Base-by-base conservation (phyloP, 805 yeast genomes). In the Wickerhamiella musiphila region DNA sequence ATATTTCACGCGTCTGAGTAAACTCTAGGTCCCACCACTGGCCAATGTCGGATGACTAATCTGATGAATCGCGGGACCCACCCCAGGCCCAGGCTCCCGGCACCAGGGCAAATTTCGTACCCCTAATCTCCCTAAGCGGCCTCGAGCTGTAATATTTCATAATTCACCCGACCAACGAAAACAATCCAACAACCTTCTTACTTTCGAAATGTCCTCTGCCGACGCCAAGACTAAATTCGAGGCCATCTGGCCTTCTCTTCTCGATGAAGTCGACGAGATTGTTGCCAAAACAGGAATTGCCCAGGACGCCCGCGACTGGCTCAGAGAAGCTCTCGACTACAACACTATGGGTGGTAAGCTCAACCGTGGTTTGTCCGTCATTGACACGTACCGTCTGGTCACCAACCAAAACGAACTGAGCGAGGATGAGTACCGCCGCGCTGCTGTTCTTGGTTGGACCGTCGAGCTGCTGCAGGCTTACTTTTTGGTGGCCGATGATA, bases 291-390 rank as follows among this genome's bases (percentile, higher is more conserved):
- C 82, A 57, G 79, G 82, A 35, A 78, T 90, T 73, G 82, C 94
- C 19, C 57, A 63, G 33, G 90, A 78, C 40, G 95, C 94, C 23
- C 66, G 78, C 35, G 69, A 67, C 18, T 90, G 98, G 96, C 81
- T 70, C 57, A 68, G 64, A 44, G 65, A 66, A 31, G 57, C 48
- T 43, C 60, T 86, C 52, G 59, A 73, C 47, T 78, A 86, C 63
- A 90, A 90, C 62, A 73, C 93, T 4, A 86, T 94, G 36, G 94
- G 95, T 38, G 99, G 99, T 31, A 90, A 90, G 57, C 66, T 83
- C 52, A 90, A 90, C 68, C 71, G 99, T 54, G 99, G 99, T 20
- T 60, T 90, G 36, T 81, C 95, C 23, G 96, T 90, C 13, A 74
- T 90, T 40, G 96, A 86, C 54, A 81, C 96, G 2, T 90, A 78